Evolutionary conservation across 1,139 yeast species (phyloP), one percentile per base, ranked within the genome.

Genomic region (Blastobotrys serpentis): DNA sequence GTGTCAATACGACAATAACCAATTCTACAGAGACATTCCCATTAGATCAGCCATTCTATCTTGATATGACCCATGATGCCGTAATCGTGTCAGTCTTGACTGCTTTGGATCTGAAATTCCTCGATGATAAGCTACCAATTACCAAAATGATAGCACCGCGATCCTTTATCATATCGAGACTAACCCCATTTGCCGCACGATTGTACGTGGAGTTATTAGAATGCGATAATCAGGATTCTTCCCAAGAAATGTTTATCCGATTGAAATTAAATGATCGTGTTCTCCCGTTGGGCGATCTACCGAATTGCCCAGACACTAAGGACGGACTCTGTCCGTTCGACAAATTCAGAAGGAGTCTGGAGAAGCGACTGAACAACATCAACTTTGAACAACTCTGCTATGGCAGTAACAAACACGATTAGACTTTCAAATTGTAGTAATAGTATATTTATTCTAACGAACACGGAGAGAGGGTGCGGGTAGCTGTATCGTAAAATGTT

Each of bases 11-110:
- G 13, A 67, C 73, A 1, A 55, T 68, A 7, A 67, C 67, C 33
- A 45, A 52, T 40, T 49, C 52, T 47, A 53, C 58, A 4, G 60
- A 51, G 10, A 58, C 62, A 4, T 70, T 73, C 62, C 76, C 77
- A 7, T 52, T 67, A 5, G 68, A 68, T 51, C 76, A 72, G 58
- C 66, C 68, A 11, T 60, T 73, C 48, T 72, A 72, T 53, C 57
- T 71, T 43, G 76, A 72, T 54, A 69, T 72, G 67, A 66, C 74
- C 5, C 76, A 72, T 52, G 76, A 72, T 54, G 62, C 71, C 23
- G 65, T 67, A 33, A 65, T 72, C 39, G 60, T 66, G 32, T 58
- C 71, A 6, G 72, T 72, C 7, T 55, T 73, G 43, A 60, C 74
- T 1, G 73, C 75, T 1, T 48, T 71, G 43, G 70, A 69, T n/a